phyloP scores from a whole-genome alignment of 2,329 filamentous ascomycete species.

The Mariannaea elegans region DNA sequence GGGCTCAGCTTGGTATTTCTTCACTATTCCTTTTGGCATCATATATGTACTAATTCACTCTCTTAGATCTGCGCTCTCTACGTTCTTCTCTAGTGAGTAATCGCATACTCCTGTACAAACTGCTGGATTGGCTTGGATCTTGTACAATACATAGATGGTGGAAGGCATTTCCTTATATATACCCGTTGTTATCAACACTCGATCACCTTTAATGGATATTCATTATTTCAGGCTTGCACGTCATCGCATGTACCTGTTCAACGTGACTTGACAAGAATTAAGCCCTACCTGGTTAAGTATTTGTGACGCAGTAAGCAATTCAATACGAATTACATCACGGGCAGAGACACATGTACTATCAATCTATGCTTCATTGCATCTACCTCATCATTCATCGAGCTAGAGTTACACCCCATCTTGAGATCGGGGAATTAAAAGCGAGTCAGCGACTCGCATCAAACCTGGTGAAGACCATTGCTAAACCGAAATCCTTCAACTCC shows the following conservation, averaged over 20 bases:
- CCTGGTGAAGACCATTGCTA: constrained; percentile 42
- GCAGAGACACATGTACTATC: not conserved
- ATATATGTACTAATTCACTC: constrained; percentile 28
- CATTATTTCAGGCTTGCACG: no score
- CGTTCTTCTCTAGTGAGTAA: constrained; percentile 53
- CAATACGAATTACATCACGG: not conserved
- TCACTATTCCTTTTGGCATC: not conserved
- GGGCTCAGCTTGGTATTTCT: constrained; percentile 79
- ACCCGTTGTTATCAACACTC: not conserved
- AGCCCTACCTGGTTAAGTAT: no score
- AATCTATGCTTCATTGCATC: constrained; percentile 47
- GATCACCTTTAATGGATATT: not conserved
- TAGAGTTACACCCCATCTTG: constrained; percentile 51
- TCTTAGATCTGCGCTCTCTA: constrained; percentile 63
- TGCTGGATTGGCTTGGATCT: not conserved
- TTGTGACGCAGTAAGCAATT: no score
- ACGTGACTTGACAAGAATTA: no score
- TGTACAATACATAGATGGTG: not conserved
- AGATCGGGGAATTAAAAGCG: constrained; percentile 46
- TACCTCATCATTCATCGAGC: constrained; percentile 54
- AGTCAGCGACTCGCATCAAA: constrained; percentile 36
- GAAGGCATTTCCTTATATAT: not conserved
- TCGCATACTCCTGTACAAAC: not conserved
- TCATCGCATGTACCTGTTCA: no score
- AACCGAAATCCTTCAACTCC: constrained; percentile 52